Base-by-base conservation (phyloP, 2,329 filamentous ascomycete genomes). In the Cladosporium sp. region DNA sequence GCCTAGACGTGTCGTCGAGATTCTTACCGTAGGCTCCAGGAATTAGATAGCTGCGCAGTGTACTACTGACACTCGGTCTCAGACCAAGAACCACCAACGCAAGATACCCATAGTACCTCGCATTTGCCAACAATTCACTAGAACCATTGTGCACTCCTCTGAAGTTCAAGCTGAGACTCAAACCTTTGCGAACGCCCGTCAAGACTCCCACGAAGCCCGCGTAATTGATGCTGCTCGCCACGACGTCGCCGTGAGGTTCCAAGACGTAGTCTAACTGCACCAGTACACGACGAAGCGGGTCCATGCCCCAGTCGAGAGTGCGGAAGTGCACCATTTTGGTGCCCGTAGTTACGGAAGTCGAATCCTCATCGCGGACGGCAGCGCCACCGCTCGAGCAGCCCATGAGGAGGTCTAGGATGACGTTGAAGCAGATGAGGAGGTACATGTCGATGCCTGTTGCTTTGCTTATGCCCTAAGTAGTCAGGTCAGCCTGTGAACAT, bases 341-440 rank as follows among this genome's bases (percentile, higher is more conserved):
- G 68, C 61, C 68, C 18, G 65, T 52, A n/a, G 62, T 57, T 2
- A 21, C 7, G 21, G 55, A 37, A 21, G 18, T 2, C 12, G 12
- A 8, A 11, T 10, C 33, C 16, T 57, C 33, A 23, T 50, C 35
- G 16, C 31, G 26, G 5, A 58, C 62, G 1, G 69, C 68, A 12
- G 78, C 77, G 18, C 80, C 85, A 26, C 85, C 85, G 67, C 85
- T 88, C 1, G 88, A 89, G 72, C 88, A 90, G 2, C 88, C 88
- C 76, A 90, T 83, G 40, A 90, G 78, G 5, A 85, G 76, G 70
- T 91, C 88, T 1, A 90, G 78, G 1, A 89, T 75, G 1, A 86
- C 85, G 69, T 90, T 90, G 69, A 89, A 82, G 2, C 83, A 83
- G 2, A 90, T 82, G 0, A 90, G 78, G 0, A 89, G 75, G 69